Conservation (phyloP, 129 eudicot species). For the Saussurea involucrata region DNA sequence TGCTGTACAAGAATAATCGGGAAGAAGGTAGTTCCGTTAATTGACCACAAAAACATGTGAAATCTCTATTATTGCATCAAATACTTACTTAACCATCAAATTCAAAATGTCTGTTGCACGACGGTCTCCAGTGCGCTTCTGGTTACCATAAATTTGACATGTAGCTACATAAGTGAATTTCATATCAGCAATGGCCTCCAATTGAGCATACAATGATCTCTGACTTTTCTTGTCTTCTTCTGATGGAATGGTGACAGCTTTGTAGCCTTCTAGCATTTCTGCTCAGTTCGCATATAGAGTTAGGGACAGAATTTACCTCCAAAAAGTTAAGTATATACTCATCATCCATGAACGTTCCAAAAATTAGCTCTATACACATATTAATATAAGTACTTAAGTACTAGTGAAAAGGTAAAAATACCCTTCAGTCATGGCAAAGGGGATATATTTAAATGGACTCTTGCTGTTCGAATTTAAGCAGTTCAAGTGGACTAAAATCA, state of each 20-base stretch:
- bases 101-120: slow-evolving; percentile 80
- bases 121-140: slow-evolving; percentile 77
- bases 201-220: slow-evolving; percentile 28
- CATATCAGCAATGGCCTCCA: slow-evolving; percentile 40
- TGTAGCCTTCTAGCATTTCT: slow-evolving; percentile 79
- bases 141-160: slow-evolving; percentile 67
- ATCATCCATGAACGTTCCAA: not conserved
- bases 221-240: slow-evolving; percentile 70
- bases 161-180: slow-evolving; percentile 36
- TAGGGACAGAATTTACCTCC: not conserved
- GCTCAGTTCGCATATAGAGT: slow-evolving; percentile 17
- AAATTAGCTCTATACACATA: not conserved
- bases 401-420: not conserved
- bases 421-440: not conserved
- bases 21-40: not conserved
- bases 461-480: not conserved
- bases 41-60: not conserved
- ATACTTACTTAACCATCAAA: slow-evolving; percentile 72
- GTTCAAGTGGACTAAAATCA: not conserved
- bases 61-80: not conserved
- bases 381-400: not conserved
- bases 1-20: slow-evolving; percentile 29
- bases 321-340: not conserved
- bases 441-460: not conserved
- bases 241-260: slow-evolving; percentile 46